Percentiles rank a stretch among this genome's conserved stretches.
Evolutionary conservation across 1,139 yeast species (phyloP).

Genomic region (Blastobotrys buckinghamii): DNA sequence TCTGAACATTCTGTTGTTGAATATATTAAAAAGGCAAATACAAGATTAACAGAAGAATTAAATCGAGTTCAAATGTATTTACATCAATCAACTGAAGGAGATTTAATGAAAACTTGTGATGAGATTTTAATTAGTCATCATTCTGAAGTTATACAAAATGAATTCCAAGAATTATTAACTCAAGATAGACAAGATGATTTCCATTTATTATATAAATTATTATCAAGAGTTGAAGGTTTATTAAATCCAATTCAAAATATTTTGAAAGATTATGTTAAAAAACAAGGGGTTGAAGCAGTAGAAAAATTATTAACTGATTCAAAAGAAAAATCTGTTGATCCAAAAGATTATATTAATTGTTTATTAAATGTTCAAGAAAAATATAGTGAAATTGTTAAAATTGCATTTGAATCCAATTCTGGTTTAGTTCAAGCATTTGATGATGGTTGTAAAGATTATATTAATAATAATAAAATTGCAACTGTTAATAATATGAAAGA

Average conservation of each 20-base stretch:
- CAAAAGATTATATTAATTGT: conserved; percentile 75
- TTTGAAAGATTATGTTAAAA: conserved; percentile 68
- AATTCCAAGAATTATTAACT: conserved; percentile 66
- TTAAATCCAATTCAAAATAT: conserved; percentile 70
- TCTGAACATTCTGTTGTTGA: conserved; percentile 78
- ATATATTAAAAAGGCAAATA: conserved; percentile 82
- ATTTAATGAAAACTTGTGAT: conserved; percentile 70
- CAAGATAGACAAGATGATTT: conserved; percentile 74
- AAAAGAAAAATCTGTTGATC: conserved; percentile 42
- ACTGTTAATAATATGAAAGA: conserved; percentile 36
- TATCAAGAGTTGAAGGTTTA: conserved; percentile 63
- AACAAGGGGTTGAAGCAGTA: conserved; percentile 65
- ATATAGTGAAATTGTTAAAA: conserved; percentile 59
- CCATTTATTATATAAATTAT: conserved; percentile 67
- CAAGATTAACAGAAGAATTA: conserved; percentile 75
- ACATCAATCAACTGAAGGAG: conserved; percentile 81
- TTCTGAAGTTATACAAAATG: conserved; percentile 68
- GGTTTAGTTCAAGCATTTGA: conserved; percentile 85
- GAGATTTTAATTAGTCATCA: conserved; percentile 73
- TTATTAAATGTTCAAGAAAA: conserved; percentile 64
- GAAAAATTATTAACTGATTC: conserved; percentile 51
- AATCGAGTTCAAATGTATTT: conserved; percentile 70
- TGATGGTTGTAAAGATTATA: conserved; percentile 78
- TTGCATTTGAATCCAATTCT: conserved; percentile 69
- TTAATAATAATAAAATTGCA: conserved; percentile 79